Evolutionary conservation across 1,284 basidiomycete genomes (phyloP).

Genomic region (Tremellales sp.): DNA sequence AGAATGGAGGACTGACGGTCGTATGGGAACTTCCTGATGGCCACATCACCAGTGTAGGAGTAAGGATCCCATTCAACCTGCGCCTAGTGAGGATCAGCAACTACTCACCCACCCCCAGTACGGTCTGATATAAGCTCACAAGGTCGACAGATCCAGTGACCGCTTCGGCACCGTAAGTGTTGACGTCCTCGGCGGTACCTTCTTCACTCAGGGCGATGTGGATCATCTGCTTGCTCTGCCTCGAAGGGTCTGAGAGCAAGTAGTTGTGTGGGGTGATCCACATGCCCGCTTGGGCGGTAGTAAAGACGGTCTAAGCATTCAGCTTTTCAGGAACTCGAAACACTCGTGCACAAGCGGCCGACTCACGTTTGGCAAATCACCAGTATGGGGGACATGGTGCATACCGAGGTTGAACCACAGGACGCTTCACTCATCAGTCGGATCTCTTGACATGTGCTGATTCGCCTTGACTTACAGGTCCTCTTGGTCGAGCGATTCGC

Average conservation of each 20-base stretch:
- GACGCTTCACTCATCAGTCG: conserved; percentile 11
- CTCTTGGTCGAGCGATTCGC: conserved; percentile 41
- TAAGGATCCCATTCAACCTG: conserved; percentile 20
- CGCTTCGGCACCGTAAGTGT: conserved; percentile 23
- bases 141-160: conserved; percentile 25
- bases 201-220: conserved; percentile 30
- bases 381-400: conserved; percentile 26
- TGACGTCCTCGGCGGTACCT: conserved; percentile 15
- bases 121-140: conserved; percentile 8
- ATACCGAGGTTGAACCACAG: conserved; percentile 30
- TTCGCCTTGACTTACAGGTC: conserved; percentile 23
- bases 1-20: too few relatives aligned
- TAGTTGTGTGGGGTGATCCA: conserved; percentile 38
- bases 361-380: conserved; percentile 19
- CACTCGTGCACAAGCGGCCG: background rate
- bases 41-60: conserved; percentile 24
- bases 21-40: conserved; percentile 38
- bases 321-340: too few relatives aligned
- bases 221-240: conserved; percentile 26
- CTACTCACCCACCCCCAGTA: too few relatives aligned
- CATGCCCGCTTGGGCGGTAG: conserved; percentile 30
- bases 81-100: conserved; percentile 2
- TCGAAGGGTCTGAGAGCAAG: conserved; percentile 24
- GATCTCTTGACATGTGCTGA: background rate
- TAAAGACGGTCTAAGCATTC: conserved; percentile 35